Percentiles rank a stretch among this genome's conserved stretches.
These are phyloP conservation scores for Pseudotulostoma volvatum DNA, from an alignment of 495 filamentous ascomycete species.

Conservation along the genomic window DNA sequence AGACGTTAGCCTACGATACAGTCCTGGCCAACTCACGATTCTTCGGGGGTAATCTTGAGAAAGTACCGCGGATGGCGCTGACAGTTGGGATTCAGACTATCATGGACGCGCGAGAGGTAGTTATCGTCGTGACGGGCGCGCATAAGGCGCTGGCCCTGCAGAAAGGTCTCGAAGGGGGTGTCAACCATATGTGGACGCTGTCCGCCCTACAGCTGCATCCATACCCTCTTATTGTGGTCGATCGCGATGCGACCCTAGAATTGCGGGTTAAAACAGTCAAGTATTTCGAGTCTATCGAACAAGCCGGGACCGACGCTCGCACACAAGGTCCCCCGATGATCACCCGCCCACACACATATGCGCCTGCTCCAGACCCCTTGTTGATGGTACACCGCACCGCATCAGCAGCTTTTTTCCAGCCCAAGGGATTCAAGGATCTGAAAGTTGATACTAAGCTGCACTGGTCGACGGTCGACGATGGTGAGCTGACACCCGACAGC, in stretches of 20 bases:
- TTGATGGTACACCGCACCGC: constrained; percentile 11
- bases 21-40: constrained; percentile 75
- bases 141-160: constrained; percentile 71
- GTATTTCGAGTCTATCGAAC: constrained; percentile 44
- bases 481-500: constrained; percentile 47
- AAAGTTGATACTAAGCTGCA: constrained; percentile 30
- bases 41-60: constrained; percentile 53
- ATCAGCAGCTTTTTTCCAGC: constrained; percentile 14
- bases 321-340: constrained; percentile 39
- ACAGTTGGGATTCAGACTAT: constrained; percentile 82
- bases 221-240: constrained; percentile 65
- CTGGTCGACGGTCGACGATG: constrained; percentile 21
- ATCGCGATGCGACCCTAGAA: constrained; percentile 73
- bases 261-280: constrained; percentile 78
- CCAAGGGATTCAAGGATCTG: constrained; percentile 23
- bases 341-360: constrained; percentile 25
- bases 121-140: constrained; percentile 64
- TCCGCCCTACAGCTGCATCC: constrained; percentile 66
- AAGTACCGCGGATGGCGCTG: constrained; percentile 69
- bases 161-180: constrained; percentile 62
- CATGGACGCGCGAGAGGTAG: constrained; percentile 65
- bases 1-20: constrained; percentile 76
- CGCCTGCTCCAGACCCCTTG: constrained; percentile 24
- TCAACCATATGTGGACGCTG: constrained; percentile 85
- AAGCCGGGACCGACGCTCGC: constrained; percentile 39